Evolutionary conservation across 768 basidiomycete species (phyloP).

Genomic region (Suillus luteus): DNA sequence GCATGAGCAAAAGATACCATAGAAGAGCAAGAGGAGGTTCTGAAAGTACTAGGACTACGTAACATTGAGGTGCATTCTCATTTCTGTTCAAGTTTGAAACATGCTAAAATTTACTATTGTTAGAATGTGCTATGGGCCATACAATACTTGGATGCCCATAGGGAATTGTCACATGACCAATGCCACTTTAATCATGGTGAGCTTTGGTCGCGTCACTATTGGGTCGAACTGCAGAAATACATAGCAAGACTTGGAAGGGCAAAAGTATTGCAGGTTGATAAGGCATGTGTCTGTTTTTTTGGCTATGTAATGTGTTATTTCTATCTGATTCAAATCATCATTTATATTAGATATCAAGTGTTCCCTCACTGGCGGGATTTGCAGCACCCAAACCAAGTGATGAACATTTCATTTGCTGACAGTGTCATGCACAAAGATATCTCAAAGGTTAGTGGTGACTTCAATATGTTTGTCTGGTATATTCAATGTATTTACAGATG

Average conservation of each 20-base stretch:
- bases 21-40: conserved; percentile 20
- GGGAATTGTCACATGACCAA: conserved; percentile 37
- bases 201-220: conserved; percentile 35
- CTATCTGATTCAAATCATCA: not conserved
- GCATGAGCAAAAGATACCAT: conserved; percentile 18
- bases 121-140: conserved; percentile 39
- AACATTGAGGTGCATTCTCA: conserved; percentile 17
- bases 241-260: conserved; percentile 19
- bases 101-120: not conserved
- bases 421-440: conserved; percentile 39
- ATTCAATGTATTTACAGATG: conserved; percentile 16
- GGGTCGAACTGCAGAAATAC: conserved; percentile 23
- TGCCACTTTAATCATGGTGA: conserved; percentile 41
- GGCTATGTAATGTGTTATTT: conserved; percentile 2
- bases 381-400: conserved; percentile 33
- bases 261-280: conserved; percentile 12
- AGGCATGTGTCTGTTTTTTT: conserved; percentile 23
- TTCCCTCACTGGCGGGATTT: conserved; percentile 37
- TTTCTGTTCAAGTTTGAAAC: not conserved
- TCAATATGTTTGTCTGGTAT: conserved; percentile 11
- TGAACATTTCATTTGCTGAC: conserved; percentile 34
- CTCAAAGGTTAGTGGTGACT: conserved; percentile 30
- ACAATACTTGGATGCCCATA: conserved; percentile 34
- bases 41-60: conserved; percentile 20
- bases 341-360: conserved; percentile 23